These are phyloP conservation scores for Zopfochytrium polystomum DNA, from an alignment of 371 early-diverging fungal genomes.

Conservation along the genomic window DNA sequence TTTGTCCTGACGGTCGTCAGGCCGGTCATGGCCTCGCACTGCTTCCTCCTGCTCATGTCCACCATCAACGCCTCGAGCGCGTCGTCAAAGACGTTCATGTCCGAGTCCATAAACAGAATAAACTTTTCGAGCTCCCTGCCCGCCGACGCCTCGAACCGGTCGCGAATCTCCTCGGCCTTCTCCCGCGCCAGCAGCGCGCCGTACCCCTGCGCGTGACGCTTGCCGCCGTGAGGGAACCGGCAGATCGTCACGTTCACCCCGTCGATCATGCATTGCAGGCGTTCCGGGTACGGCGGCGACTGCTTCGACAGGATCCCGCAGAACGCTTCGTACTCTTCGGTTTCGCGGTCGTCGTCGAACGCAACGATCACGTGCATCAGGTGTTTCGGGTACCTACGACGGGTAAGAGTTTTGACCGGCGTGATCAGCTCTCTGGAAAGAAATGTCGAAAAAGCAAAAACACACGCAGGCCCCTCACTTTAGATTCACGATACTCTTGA, in stretches of 20 bases:
- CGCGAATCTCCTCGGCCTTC: neutral
- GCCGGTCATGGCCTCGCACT: neutral
- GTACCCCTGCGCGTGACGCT: conserved; percentile 4
- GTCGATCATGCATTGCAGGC: neutral
- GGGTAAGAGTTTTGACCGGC: no score
- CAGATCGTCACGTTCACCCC: neutral
- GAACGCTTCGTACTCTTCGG: no score
- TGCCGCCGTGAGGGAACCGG: no score
- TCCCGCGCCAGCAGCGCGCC: neutral
- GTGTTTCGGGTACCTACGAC: conserved; percentile 3
- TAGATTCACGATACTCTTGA: neutral
- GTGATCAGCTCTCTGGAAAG: no score
- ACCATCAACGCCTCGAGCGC: neutral
- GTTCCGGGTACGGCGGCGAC: neutral
- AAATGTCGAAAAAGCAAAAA: no score
- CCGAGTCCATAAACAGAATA: conserved; percentile 42
- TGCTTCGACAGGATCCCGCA: neutral
- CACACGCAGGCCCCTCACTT: no score
- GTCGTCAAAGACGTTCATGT: conserved; percentile 24
- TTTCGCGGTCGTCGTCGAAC: conserved; percentile 11
- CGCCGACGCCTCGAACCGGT: neutral
- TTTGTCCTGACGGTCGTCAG: conserved; percentile 1
- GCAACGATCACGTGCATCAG: conserved; percentile 3
- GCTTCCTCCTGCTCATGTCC: neutral
- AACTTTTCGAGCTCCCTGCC: conserved; percentile 19